phyloP scores from a whole-genome alignment of 202 grass and related monocot genomes.

The Panicum virgatum region DNA sequence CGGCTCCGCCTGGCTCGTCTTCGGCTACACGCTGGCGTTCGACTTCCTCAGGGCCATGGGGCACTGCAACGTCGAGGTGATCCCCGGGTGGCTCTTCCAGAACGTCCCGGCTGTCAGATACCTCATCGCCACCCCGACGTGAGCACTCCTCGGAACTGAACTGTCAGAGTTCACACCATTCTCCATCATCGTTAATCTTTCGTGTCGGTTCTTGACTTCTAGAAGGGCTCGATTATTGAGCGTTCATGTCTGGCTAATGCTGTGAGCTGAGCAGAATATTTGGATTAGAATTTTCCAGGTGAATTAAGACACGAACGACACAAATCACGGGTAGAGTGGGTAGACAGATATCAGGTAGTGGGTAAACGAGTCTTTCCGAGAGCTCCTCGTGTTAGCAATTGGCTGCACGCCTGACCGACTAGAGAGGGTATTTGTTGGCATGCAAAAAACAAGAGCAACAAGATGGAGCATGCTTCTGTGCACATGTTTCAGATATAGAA shows the following conservation, averaged over 20 bases:
- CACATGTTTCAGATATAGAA: too few relatives aligned
- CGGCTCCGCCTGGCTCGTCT: constrained; percentile 48
- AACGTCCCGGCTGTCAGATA: constrained; percentile 44
- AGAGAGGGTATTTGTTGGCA: background rate
- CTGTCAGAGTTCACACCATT: background rate
- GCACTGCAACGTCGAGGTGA: constrained; percentile 63
- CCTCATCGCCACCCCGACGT: constrained; percentile 66
- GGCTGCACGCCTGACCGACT: background rate
- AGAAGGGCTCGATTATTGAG: too few relatives aligned
- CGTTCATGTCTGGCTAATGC: too few relatives aligned
- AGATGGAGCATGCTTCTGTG: background rate
- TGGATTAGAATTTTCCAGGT: too few relatives aligned
- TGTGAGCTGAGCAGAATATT: too few relatives aligned
- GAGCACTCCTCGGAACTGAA: background rate
- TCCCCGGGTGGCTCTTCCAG: constrained; percentile 42
- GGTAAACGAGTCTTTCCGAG: background rate
- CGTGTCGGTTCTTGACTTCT: too few relatives aligned
- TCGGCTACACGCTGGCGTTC: constrained; percentile 48
- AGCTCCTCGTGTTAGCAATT: background rate
- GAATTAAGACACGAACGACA: too few relatives aligned
- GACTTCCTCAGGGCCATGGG: constrained; percentile 67
- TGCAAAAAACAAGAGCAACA: background rate
- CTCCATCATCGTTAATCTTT: background rate
- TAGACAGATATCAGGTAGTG: background rate
- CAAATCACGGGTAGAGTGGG: background rate